Percentiles rank a stretch among this genome's conserved stretches.
phyloP scores from a whole-genome alignment of 1,139 yeast genomes.

The Pneumocystis murina region DNA sequence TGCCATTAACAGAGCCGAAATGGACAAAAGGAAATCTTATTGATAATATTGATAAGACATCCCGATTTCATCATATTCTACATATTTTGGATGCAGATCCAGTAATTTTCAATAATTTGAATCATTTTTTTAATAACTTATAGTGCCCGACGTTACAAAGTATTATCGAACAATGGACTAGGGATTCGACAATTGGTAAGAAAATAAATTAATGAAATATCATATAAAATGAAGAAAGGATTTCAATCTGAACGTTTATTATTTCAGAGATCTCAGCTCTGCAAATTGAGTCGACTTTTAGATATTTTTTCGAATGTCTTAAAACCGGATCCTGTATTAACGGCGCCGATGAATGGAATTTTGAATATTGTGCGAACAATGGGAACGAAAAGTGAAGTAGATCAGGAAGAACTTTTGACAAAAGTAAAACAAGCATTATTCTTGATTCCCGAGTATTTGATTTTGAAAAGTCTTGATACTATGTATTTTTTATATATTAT shows the following conservation, averaged over 20 bases:
- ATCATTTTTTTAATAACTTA: neutral
- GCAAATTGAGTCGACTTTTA: neutral
- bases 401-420: neutral
- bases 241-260: neutral
- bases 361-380: conserved; percentile 2
- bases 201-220: neutral
- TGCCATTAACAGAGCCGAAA: conserved; percentile 19
- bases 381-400: neutral
- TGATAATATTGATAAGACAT: conserved; percentile 17
- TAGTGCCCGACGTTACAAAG: conserved; percentile 2
- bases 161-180: conserved; percentile 6
- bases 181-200: neutral
- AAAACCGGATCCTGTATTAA: neutral
- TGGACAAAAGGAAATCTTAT: conserved; percentile 19
- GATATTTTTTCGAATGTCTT: neutral
- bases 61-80: conserved; percentile 15
- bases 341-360: neutral
- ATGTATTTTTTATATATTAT: neutral
- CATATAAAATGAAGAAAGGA: neutral
- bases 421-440: conserved; percentile 3
- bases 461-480: conserved; percentile 5
- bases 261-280: neutral
- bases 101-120: neutral
- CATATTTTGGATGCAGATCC: conserved; percentile 5
- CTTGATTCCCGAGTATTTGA: conserved; percentile 3